Conservation (phyloP, 2,329 filamentous ascomycete species). For the Rutstroemia sp. region DNA sequence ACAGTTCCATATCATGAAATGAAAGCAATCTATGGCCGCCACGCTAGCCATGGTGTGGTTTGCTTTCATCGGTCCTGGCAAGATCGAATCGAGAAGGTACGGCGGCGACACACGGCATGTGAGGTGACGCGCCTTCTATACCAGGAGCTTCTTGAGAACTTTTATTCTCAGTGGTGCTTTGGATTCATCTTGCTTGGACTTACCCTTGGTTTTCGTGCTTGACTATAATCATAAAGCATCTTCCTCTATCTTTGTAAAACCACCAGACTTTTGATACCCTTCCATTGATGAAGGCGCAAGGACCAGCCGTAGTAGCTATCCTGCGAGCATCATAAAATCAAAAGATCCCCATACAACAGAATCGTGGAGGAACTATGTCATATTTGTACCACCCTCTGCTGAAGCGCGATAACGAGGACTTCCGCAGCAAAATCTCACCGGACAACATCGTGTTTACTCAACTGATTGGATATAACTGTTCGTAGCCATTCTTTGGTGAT, state of each 20-base stretch:
- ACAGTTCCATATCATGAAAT: neutral
- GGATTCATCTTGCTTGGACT: neutral
- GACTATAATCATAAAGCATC: neutral
- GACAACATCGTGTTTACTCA: too few relatives aligned
- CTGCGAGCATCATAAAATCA: neutral
- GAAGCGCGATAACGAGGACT: neutral
- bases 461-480: too few relatives aligned
- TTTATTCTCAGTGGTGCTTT: neutral
- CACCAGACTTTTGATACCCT: neutral
- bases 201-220: neutral
- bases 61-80: neutral
- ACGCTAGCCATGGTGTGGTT: too few relatives aligned
- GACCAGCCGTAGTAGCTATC: neutral
- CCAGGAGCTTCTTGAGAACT: neutral
- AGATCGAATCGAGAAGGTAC: neutral
- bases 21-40: too few relatives aligned
- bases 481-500: too few relatives aligned
- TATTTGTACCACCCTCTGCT: neutral
- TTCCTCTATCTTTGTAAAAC: neutral
- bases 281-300: neutral
- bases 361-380: neutral
- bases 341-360: too few relatives aligned
- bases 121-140: neutral
- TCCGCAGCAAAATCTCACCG: neutral
- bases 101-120: neutral